Conservation (phyloP, 495 filamentous ascomycete species). For the Tuber calosporum region DNA sequence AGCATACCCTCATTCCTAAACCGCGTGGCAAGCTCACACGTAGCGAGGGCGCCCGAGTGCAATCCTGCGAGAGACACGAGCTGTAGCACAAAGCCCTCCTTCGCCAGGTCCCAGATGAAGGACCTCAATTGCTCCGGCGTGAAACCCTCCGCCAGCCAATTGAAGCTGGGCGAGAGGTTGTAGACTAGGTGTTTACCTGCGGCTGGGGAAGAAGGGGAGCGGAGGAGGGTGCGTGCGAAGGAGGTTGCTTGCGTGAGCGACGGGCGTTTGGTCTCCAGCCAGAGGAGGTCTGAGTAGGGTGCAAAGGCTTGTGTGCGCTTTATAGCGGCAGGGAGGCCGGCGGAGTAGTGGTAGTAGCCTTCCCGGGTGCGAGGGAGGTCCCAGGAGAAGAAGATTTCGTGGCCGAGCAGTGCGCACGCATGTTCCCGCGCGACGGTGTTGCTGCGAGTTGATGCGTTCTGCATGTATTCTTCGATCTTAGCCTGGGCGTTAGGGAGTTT, state of each 20-base stretch:
- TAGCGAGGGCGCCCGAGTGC: constrained; percentile 82
- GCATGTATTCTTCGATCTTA: constrained; percentile 60
- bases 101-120: constrained; percentile 93
- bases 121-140: constrained; percentile 65
- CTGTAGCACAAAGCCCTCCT: constrained; percentile 89
- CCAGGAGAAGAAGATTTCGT: constrained; percentile 70
- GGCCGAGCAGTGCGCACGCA: constrained; percentile 54
- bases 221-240: constrained; percentile 66
- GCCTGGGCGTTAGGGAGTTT: constrained; percentile 54
- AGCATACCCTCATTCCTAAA: constrained; percentile 92
- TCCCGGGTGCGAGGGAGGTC: constrained; percentile 90
- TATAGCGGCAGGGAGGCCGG: constrained; percentile 79
- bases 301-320: constrained; percentile 87
- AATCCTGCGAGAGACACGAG: constrained; percentile 85
- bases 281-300: constrained; percentile 89
- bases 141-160: constrained; percentile 96
- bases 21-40: constrained; percentile 66
- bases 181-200: constrained; percentile 83
- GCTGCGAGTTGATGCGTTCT: constrained; percentile 48
- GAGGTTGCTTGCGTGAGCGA: constrained; percentile 63
- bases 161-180: constrained; percentile 92
- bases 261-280: constrained; percentile 92
- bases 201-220: constrained; percentile 40
- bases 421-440: constrained; percentile 66
- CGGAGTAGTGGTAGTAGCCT: constrained; percentile 91